Evolutionary conservation across 306 rosid species (phyloP).

Genomic region (Fragaria iinumae): DNA sequence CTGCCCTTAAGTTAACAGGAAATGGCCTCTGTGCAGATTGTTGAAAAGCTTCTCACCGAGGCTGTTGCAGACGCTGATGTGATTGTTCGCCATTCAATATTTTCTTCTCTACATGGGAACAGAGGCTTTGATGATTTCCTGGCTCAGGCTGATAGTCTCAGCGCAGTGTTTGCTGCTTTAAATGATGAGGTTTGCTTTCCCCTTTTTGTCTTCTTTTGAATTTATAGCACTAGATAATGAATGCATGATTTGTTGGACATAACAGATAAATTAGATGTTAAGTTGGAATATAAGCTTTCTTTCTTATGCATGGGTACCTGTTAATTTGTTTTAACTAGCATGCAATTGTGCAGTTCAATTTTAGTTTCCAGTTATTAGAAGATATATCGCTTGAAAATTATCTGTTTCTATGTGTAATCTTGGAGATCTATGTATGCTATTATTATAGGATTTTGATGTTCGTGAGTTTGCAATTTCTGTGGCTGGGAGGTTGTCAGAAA

Average conservation of each 20-base stretch:
- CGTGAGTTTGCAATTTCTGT: slow-evolving; percentile 90
- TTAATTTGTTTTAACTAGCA: not conserved
- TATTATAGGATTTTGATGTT: slow-evolving; percentile 87
- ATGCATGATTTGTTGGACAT: not conserved
- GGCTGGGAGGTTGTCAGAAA: slow-evolving; percentile 95
- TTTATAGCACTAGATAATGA: not conserved
- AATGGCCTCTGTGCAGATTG: slow-evolving; percentile 62
- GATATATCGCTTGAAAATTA: not conserved
- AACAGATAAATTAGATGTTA: not conserved
- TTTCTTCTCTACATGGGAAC: slow-evolving; percentile 80
- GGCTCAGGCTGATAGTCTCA: slow-evolving; percentile 92
- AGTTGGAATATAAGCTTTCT: slow-evolving; percentile 8
- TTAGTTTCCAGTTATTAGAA: not conserved
- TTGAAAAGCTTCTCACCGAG: slow-evolving; percentile 92
- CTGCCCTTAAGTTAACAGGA: slow-evolving; percentile 25
- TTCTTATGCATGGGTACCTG: slow-evolving; percentile 2
- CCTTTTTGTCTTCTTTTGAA: not conserved
- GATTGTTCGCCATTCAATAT: slow-evolving; percentile 88
- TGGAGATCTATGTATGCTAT: slow-evolving; percentile 21
- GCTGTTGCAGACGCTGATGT: slow-evolving; percentile 99
- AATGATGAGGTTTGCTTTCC: slow-evolving; percentile 74
- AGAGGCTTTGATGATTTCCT: slow-evolving; percentile 93
- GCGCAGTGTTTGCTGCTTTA: slow-evolving; percentile 90
- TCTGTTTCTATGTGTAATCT: slow-evolving; percentile 5
- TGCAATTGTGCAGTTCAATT: not conserved